Percentiles rank a stretch among this genome's conserved stretches.
Evolutionary conservation across 108 stramenopile genomes (phyloP).

Genomic region (Nitzschia sp.): DNA sequence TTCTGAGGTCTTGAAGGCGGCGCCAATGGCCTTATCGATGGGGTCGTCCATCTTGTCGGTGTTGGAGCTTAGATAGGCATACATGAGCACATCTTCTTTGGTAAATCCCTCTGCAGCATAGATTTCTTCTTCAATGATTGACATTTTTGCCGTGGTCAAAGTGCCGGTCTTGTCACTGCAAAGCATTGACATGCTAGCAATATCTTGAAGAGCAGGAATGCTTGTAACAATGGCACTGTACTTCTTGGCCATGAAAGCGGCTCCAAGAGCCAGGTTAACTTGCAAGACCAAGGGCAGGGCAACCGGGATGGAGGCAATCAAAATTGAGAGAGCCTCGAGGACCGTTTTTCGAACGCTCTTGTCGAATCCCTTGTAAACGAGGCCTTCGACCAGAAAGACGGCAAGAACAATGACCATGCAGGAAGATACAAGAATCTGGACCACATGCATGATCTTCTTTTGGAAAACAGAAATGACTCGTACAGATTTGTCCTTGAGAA

Average conservation of each 20-base stretch:
- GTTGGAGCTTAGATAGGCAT: slow-evolving; percentile 69
- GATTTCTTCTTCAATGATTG: slow-evolving; percentile 65
- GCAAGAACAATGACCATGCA: no score
- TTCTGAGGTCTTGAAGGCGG: slow-evolving; percentile 35
- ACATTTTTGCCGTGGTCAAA: slow-evolving; percentile 83
- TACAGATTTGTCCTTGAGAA: no score
- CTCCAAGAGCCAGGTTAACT: slow-evolving; percentile 88
- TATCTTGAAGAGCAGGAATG: slow-evolving; percentile 86
- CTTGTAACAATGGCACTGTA: slow-evolving; percentile 83
- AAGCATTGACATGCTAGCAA: slow-evolving; percentile 79
- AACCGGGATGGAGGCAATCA: slow-evolving; percentile 88
- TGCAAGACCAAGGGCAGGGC: slow-evolving; percentile 83
- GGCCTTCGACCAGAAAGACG: no score
- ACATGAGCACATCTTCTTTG: slow-evolving; percentile 52
- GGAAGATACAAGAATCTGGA: no score
- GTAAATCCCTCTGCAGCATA: slow-evolving; percentile 50
- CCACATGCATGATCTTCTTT: no score
- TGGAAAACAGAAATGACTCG: no score
- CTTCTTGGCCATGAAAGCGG: slow-evolving; percentile 69
- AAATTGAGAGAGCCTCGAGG: slow-evolving; percentile 61
- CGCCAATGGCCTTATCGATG: slow-evolving; percentile 76
- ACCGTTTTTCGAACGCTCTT: slow-evolving; percentile 28
- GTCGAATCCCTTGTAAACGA: no score
- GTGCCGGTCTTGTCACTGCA: slow-evolving; percentile 92
- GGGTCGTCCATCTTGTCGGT: slow-evolving; percentile 86